phyloP scores from a whole-genome alignment of 805 yeast species.

The Suhomyces sp. region DNA sequence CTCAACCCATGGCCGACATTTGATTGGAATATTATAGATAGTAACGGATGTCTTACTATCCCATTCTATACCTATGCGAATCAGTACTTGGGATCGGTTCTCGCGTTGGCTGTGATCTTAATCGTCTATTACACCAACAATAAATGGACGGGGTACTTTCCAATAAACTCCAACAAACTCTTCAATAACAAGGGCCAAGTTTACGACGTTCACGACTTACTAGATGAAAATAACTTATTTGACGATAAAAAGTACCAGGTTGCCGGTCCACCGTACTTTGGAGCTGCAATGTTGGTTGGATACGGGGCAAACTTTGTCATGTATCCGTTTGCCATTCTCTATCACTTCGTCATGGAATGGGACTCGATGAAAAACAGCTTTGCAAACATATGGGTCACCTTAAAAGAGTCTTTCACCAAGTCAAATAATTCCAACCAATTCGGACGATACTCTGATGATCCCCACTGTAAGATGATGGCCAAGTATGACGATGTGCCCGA shows the following conservation, averaged over 20 bases:
- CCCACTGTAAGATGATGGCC: constrained; percentile 57
- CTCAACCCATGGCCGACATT: constrained; percentile 42
- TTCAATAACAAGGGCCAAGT: constrained; percentile 51
- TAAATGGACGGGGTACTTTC: constrained; percentile 49
- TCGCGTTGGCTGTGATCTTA: constrained; percentile 33
- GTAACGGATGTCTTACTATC: constrained; percentile 38
- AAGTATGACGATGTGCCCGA: constrained; percentile 69
- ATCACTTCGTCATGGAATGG: constrained; percentile 48
- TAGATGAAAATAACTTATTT: constrained; percentile 42
- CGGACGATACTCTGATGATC: constrained; percentile 41
- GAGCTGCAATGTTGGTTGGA: constrained; percentile 58
- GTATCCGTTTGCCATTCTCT: constrained; percentile 54
- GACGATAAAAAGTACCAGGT: constrained; percentile 46
- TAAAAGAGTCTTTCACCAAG: constrained; percentile 24
- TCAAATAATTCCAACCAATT: constrained; percentile 10
- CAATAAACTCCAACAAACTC: constrained; percentile 50
- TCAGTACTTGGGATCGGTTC: constrained; percentile 34
- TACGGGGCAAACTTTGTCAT: constrained; percentile 57
- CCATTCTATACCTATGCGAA: constrained; percentile 44
- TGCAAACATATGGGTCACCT: constrained; percentile 29
- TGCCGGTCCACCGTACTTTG: constrained; percentile 66
- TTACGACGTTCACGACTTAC: constrained; percentile 46
- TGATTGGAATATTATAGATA: constrained; percentile 42
- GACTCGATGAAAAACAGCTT: constrained; percentile 38
- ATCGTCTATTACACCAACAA: constrained; percentile 45